Evolutionary conservation across 805 yeast species (phyloP).

Genomic region (Starmerella floris): DNA sequence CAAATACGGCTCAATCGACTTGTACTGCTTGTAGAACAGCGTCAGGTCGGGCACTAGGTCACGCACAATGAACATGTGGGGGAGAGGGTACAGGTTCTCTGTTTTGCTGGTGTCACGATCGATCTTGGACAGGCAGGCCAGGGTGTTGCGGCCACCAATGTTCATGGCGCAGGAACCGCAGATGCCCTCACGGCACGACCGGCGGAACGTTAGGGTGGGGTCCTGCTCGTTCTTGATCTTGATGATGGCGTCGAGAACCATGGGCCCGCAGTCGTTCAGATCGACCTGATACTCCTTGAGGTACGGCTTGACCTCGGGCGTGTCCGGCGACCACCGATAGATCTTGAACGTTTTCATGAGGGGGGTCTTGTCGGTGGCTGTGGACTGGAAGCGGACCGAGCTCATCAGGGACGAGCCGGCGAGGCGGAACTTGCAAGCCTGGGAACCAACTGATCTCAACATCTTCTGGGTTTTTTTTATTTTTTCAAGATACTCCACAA

Average conservation of each 20-base stretch:
- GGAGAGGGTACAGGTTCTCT: slow-evolving; percentile 85
- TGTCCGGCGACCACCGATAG: slow-evolving; percentile 97
- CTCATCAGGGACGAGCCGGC: not conserved
- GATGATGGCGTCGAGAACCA: slow-evolving; percentile 88
- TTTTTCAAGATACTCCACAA: not conserved
- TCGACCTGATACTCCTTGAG: slow-evolving; percentile 75
- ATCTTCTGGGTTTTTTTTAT: not conserved
- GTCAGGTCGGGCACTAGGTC: slow-evolving; percentile 97
- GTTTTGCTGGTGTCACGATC: slow-evolving; percentile 65
- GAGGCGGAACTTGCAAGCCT: not conserved
- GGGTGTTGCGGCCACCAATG: slow-evolving; percentile 92
- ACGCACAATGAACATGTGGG: slow-evolving; percentile 95
- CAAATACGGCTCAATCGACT: slow-evolving; percentile 91
- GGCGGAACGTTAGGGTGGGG: slow-evolving; percentile 85
- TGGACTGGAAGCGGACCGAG: slow-evolving; percentile 11
- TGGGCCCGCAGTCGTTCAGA: slow-evolving; percentile 88
- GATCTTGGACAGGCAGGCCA: slow-evolving; percentile 91
- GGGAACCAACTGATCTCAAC: not conserved
- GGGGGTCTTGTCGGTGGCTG: slow-evolving; percentile 40
- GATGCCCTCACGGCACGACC: slow-evolving; percentile 98
- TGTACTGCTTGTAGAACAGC: slow-evolving; percentile 94
- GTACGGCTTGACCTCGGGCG: slow-evolving; percentile 81
- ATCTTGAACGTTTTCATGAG: slow-evolving; percentile 74
- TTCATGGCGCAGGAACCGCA: slow-evolving; percentile 99
- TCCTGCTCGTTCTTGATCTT: slow-evolving; percentile 96